Conservation (phyloP, 371 early-diverging fungal genomes). For the Rhizopus delemar region DNA sequence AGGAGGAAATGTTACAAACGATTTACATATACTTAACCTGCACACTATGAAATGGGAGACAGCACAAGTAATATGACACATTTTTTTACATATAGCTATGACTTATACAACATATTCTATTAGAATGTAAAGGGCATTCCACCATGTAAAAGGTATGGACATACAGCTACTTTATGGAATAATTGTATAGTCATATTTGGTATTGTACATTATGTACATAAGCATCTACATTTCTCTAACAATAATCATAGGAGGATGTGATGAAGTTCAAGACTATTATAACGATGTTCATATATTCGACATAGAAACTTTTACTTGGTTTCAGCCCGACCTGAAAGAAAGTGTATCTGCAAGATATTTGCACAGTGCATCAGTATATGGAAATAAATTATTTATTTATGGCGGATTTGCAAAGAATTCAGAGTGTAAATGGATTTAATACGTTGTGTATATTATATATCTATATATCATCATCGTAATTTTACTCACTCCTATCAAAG, state of each 20-base stretch:
- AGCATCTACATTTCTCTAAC: not conserved
- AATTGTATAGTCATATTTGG: slow-evolving; percentile 59
- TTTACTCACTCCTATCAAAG: slow-evolving; percentile 15
- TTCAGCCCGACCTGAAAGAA: slow-evolving; percentile 55
- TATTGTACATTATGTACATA: slow-evolving; percentile 12
- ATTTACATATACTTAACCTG: slow-evolving; percentile 61
- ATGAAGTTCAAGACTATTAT: slow-evolving; percentile 58
- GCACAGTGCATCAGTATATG: slow-evolving; percentile 62
- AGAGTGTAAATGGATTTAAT: slow-evolving; percentile 41
- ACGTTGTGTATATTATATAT: not conserved
- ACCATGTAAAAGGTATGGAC: slow-evolving; percentile 61
- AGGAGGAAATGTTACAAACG: slow-evolving; percentile 64
- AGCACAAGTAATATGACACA: slow-evolving; percentile 33
- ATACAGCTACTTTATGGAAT: slow-evolving; percentile 58
- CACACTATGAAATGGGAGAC: slow-evolving; percentile 51
- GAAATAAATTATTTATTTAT: slow-evolving; percentile 63
- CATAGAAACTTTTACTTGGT: slow-evolving; percentile 57
- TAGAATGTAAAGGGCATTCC: slow-evolving; percentile 51
- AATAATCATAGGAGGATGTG: slow-evolving; percentile 49
- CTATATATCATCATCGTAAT: too few species aligned
- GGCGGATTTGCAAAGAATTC: slow-evolving; percentile 64
- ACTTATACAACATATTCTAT: slow-evolving; percentile 2
- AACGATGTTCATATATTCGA: slow-evolving; percentile 67
- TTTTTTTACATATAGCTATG: slow-evolving; percentile 2
- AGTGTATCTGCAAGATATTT: slow-evolving; percentile 56